Base-by-base conservation (phyloP, 768 basidiomycete species). In the Naganishia friedmannii region DNA sequence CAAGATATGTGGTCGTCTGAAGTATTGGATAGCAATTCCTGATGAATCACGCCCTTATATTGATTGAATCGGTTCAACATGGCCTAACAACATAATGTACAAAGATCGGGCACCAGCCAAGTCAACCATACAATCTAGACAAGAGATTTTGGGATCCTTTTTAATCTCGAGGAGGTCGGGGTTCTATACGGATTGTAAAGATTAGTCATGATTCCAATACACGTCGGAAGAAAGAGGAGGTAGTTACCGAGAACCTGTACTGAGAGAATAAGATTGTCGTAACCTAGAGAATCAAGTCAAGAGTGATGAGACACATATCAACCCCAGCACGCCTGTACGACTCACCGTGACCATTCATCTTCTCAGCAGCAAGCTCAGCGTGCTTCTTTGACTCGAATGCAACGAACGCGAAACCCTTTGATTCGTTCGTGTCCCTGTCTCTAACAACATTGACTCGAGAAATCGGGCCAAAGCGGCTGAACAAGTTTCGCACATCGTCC, bases 321-420 rank as follows among this genome's bases (percentile, higher is more conserved):
- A 32, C 31, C 23, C 34, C 10, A 21, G 12, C 5, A 19, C 39
- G 21, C 7, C 42, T 17, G 7, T 2, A 19, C 55, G 21, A 68
- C 72, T 56, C 46, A 79, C 92, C 93, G 76, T 87, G 86, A 29
- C 94, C 95, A 76, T 97, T 85, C 74, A 93, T 88, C 82, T 93
- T 95, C 76, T 91, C 88, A 84, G 96, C 89, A 53, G 96, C 96
- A 78, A 84, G 86, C 82, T 95, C 91, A 23, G 92, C 96, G 66
- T 85, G 83, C 13, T 86, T 84, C 77, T 85, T 85, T 19, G 89
- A 89, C 78, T 98, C 95, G 77, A 96, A 99, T 80, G 90, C 92
- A 67, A 99, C 94, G 78, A 99, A 99, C 0, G 94, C 96, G 74
- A 99, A 99, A 15, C 96, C 96, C 81, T 98, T 96, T 82, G 91